These are phyloP conservation scores for Phytophthora aleatoria DNA, from an alignment of 352 stramenopile species.

Conservation along the genomic window DNA sequence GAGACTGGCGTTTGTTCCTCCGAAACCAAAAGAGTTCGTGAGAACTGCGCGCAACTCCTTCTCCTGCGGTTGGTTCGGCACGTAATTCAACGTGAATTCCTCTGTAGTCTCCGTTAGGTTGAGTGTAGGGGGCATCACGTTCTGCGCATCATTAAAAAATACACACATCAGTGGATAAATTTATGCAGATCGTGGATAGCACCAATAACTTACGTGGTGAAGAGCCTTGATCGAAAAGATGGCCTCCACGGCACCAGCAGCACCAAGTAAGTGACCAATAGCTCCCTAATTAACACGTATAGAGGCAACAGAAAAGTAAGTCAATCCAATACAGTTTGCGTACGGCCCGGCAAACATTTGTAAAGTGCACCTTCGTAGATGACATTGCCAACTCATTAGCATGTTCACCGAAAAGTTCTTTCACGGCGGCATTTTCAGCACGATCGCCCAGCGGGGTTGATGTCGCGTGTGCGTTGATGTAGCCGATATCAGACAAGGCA, in stretches of 20 bases:
- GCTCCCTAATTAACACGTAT: slow-evolving; percentile 52
- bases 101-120: slow-evolving; percentile 89
- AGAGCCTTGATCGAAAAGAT: slow-evolving; percentile 95
- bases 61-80: slow-evolving; percentile 67
- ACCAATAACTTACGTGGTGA: slow-evolving; percentile 60
- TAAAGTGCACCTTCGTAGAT: slow-evolving; percentile 70
- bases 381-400: slow-evolving; percentile 66
- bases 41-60: slow-evolving; percentile 82
- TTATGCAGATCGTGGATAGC: neutral
- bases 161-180: slow-evolving; percentile 5
- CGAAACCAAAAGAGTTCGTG: slow-evolving; percentile 98
- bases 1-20: slow-evolving; percentile 94
- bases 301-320: neutral
- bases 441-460: slow-evolving; percentile 97
- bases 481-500: slow-evolving; percentile 90
- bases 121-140: slow-evolving; percentile 92
- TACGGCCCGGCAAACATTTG: neutral
- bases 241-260: slow-evolving; percentile 96
- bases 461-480: slow-evolving; percentile 98
- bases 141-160: slow-evolving; percentile 38
- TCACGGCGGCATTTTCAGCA: slow-evolving; percentile 93
- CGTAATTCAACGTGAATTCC: slow-evolving; percentile 89
- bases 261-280: slow-evolving; percentile 95
- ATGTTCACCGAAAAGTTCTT: slow-evolving; percentile 77
- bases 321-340: neutral